Percentiles rank a stretch among this genome's conserved stretches.
Conservation (phyloP, 371 early-diverging fungal genomes). For the Syncephalis fuscata region DNA sequence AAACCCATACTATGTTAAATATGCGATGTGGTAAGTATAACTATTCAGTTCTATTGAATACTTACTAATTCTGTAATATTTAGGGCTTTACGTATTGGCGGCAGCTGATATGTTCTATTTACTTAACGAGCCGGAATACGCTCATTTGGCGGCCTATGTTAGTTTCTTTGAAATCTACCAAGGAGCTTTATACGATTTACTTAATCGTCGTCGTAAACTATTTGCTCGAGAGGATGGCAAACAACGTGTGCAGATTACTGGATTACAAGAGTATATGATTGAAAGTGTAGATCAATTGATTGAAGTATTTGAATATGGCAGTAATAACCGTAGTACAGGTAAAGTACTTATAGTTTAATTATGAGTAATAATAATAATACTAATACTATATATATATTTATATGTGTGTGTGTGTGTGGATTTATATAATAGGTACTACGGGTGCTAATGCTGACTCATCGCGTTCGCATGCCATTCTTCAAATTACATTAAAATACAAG, state of each 20-base stretch:
- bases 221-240: constrained; percentile 93
- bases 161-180: constrained; percentile 97
- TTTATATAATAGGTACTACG: constrained; percentile 45
- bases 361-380: background rate
- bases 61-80: too few species aligned
- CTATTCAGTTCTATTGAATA: background rate
- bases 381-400: background rate
- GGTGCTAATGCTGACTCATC: constrained; percentile 94
- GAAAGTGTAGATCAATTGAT: constrained; percentile 56
- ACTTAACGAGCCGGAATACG: constrained; percentile 45
- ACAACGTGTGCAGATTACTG: constrained; percentile 75
- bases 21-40: constrained; percentile 28
- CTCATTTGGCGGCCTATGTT: constrained; percentile 61
- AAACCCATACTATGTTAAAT: constrained; percentile 98
- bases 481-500: constrained; percentile 69
- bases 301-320: constrained; percentile 85
- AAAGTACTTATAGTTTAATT: too few species aligned
- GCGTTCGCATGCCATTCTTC: constrained; percentile 95
- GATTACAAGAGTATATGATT: constrained; percentile 68
- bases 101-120: constrained; percentile 75
- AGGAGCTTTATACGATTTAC: constrained; percentile 85
- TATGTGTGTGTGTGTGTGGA: background rate
- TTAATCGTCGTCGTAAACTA: constrained; percentile 72
- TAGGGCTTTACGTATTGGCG: constrained; percentile 81
- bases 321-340: constrained; percentile 75